These are phyloP conservation scores for Aspergillus japonicus DNA, from an alignment of 2,329 filamentous ascomycete genomes.

Conservation along the genomic window DNA sequence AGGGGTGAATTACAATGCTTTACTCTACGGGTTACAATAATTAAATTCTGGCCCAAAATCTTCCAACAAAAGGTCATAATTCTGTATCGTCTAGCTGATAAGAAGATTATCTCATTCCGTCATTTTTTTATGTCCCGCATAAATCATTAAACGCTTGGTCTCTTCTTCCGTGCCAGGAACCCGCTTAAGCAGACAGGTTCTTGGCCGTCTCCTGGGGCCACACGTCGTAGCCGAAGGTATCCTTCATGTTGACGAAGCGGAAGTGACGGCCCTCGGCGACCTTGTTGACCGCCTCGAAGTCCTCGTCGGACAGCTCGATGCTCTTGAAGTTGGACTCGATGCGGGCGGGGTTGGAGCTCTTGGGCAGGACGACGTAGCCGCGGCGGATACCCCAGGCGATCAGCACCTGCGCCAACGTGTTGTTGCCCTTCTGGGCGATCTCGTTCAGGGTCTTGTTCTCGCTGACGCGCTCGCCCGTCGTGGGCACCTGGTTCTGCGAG, in stretches of 20 bases:
- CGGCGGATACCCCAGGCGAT: slow-evolving; percentile 66
- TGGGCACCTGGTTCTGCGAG: slow-evolving; percentile 68
- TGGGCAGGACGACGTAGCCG: slow-evolving; percentile 67
- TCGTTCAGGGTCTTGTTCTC: slow-evolving; percentile 60
- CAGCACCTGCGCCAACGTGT: slow-evolving; percentile 61
- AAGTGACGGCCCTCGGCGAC: slow-evolving; percentile 66
- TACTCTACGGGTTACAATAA: too few species aligned
- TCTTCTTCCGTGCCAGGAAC: background rate
- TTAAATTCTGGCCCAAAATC: background rate
- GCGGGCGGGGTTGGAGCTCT: slow-evolving; percentile 65
- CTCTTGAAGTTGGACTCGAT: slow-evolving; percentile 68
- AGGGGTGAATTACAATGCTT: too few species aligned
- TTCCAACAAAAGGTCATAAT: background rate
- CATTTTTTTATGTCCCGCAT: slow-evolving; percentile 21
- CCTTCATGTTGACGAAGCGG: slow-evolving; percentile 80
- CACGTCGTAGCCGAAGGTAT: slow-evolving; percentile 72
- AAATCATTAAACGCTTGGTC: slow-evolving; percentile 4
- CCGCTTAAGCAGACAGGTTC: slow-evolving; percentile 30
- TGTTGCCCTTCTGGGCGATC: slow-evolving; percentile 57
- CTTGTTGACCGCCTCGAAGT: slow-evolving; percentile 60
- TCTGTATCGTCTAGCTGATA: background rate
- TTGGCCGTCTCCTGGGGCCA: slow-evolving; percentile 59
- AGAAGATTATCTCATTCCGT: slow-evolving; percentile 5
- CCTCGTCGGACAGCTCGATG: slow-evolving; percentile 57
- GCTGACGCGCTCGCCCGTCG: slow-evolving; percentile 64